Evolutionary conservation across 495 filamentous ascomycete species (phyloP), one percentile per base, ranked within the genome.

Genomic region (Xylaria flabelliformis): DNA sequence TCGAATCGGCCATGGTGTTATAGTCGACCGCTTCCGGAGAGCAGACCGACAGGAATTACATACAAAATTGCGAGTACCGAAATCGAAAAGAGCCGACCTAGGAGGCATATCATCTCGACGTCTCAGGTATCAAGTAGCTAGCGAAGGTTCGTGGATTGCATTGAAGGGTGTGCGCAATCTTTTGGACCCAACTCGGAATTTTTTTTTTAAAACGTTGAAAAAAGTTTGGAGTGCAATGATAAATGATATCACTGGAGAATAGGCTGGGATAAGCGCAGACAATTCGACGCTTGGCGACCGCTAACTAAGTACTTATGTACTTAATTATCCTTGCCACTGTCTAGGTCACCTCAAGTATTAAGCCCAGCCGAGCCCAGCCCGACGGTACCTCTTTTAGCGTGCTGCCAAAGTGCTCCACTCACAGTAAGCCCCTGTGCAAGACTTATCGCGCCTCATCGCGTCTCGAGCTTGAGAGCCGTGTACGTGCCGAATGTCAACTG

Each of bases 11-110:
- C 77, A 77, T 76, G 74, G 74, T 46, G 77, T 72, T 17, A 55
- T 24, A 24, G 71, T 68, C 0, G 67, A 66, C 36, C 69, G 74
- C 48, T 72, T 74, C 24, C 76, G 74, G 58, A 82, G 72, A 63
- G 73, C 74, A 29, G 76, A 76, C 19, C 78, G 64, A 62, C 82
- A 83, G 62, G 80, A 80, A 66, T 73, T 79, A 68, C 82, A 83
- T 10, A 83, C 75, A 44, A 81, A 83, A 10, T 76, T 79, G 56
- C 73, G 63, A 48, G 73, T 72, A 69, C 73, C 70, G 53, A 74
- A 73, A 41, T 81, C 75, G 58, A 80, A 71, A 70, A 78, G 42
- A 26, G 72, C 62, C 34, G 75, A 71, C 50, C 72, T 74, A 44
- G 82, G 81, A 74, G 82, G 78, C 82, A 83, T 83, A 70, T 61